Percentiles rank a stretch among this genome's conserved stretches.
Evolutionary conservation across 2,329 filamentous ascomycete genomes (phyloP).

Genomic region (Aspergillus sp.): DNA sequence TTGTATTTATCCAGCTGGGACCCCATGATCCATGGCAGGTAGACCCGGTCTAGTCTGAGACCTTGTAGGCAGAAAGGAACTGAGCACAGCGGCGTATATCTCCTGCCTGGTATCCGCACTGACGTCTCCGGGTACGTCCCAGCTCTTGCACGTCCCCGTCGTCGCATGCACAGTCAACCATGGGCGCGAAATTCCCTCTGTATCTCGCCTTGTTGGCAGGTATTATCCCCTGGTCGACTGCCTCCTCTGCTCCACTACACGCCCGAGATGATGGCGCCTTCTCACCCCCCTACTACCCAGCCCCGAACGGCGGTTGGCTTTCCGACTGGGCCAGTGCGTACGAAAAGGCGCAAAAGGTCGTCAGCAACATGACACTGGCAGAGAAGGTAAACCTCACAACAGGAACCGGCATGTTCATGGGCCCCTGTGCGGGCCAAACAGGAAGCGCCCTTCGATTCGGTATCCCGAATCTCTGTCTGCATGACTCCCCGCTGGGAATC

Average conservation of each 20-base stretch:
- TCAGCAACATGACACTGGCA: slow-evolving; percentile 74
- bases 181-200: not conserved
- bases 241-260: not conserved
- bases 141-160: not conserved
- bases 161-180: not conserved
- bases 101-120: not conserved
- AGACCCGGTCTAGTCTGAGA: not conserved
- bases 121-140: not conserved
- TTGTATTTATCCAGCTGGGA: not conserved
- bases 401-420: slow-evolving; percentile 72
- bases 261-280: slow-evolving; percentile 22
- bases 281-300: slow-evolving; percentile 67
- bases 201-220: not conserved
- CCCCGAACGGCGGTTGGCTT: slow-evolving; percentile 71
- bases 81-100: not conserved
- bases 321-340: slow-evolving; percentile 70
- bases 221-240: not conserved
- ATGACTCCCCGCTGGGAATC: slow-evolving; percentile 71
- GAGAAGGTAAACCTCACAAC: slow-evolving; percentile 79
- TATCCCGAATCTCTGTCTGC: slow-evolving; percentile 70
- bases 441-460: slow-evolving; percentile 70
- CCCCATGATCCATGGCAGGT: not conserved
- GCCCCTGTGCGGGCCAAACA: slow-evolving; percentile 73
- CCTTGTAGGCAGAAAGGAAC: not conserved
- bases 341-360: slow-evolving; percentile 65